Evolutionary conservation across 2,329 filamentous ascomycete genomes (phyloP).

Genomic region (Talaromyces sp.): DNA sequence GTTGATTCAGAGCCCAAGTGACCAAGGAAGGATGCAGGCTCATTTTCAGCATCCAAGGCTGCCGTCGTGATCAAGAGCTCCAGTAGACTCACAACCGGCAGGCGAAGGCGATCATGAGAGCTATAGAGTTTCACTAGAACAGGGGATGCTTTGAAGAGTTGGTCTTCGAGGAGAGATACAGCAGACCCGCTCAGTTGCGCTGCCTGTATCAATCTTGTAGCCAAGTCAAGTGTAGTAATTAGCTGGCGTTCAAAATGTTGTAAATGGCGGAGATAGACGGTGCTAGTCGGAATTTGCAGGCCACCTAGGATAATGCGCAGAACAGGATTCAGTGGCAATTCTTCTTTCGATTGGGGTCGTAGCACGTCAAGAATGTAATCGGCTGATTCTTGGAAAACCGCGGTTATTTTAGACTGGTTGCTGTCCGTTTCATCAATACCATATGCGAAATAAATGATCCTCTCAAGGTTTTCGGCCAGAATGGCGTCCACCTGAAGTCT

Average conservation of each 20-base stretch:
- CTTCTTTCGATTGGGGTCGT: conserved; percentile 62
- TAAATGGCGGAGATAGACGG: conserved; percentile 54
- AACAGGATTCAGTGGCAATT: conserved; percentile 71
- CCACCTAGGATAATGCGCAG: conserved; percentile 63
- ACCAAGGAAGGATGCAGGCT: conserved; percentile 89
- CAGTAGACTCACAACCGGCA: conserved; percentile 62
- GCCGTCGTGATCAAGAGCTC: conserved; percentile 68
- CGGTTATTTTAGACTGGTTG: conserved; percentile 49
- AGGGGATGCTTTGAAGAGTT: conserved; percentile 75
- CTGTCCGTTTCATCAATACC: conserved; percentile 62
- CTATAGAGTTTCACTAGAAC: conserved; percentile 73
- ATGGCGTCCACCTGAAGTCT: conserved; percentile 63
- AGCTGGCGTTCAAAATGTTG: conserved; percentile 59
- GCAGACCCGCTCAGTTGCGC: conserved; percentile 60
- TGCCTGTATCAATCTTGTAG: conserved; percentile 64
- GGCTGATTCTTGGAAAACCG: conserved; percentile 66
- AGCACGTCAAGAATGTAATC: conserved; percentile 72
- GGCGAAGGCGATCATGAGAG: conserved; percentile 60
- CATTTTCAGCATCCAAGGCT: conserved; percentile 56
- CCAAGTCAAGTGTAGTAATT: conserved; percentile 59
- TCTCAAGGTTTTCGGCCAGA: conserved; percentile 65
- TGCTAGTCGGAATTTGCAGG: conserved; percentile 56
- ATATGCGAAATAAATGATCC: conserved; percentile 66
- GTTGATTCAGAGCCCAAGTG: conserved; percentile 78
- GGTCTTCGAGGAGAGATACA: conserved; percentile 64